Base-by-base conservation (phyloP, 2,329 filamentous ascomycete species). In the Xylaria sp. region DNA sequence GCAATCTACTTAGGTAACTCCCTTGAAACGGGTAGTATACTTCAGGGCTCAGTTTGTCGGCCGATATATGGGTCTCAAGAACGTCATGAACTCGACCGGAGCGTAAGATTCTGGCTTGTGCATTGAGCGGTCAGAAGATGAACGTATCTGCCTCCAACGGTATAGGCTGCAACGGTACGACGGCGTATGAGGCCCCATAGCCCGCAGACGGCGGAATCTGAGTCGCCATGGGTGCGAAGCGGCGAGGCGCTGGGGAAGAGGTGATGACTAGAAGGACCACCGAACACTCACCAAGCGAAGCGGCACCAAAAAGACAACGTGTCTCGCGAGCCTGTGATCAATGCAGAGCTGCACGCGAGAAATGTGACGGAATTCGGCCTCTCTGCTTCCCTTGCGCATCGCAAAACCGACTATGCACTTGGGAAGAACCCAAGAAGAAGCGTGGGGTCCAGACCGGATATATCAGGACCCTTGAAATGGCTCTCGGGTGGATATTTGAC, bases 361-460 rank as follows among this genome's bases (percentile, higher is more conserved):
- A 90, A 71, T 92, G 90, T 74, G 89, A 92, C 70, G 90, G 90
- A 15, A 79, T 80, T 10, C 85, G 87, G 66, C 89, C 89, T 5
- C 79, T 80, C 13, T 92, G 90, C 73, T 86, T 85, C 47, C 88
- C 88, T 2, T 92, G 90, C 76, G 80, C 81, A 6, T 79, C 83
- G 4, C 84, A 89, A 62, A 85, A 83, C 55, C 82, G 90, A 49
- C 74, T 80, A 33, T 93, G 91, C 73, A 87, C 88, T 15, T 93
- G 93, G 73, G 86, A 89, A 63, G 83, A 88, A 55, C 87, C 86
- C 55, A 87, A 89, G 7, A 92, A 91, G 75, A 92, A 92, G 74
- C 83, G 90, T 65, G 90, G 91, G 3, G 86, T 93, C 10, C 90
- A 90, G 68, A 90, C 90, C n/a, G 90, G 91, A 15, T 92, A 93